Evolutionary conservation across 2,329 filamentous ascomycete species (phyloP).

Genomic region (Neospermospora avenae): DNA sequence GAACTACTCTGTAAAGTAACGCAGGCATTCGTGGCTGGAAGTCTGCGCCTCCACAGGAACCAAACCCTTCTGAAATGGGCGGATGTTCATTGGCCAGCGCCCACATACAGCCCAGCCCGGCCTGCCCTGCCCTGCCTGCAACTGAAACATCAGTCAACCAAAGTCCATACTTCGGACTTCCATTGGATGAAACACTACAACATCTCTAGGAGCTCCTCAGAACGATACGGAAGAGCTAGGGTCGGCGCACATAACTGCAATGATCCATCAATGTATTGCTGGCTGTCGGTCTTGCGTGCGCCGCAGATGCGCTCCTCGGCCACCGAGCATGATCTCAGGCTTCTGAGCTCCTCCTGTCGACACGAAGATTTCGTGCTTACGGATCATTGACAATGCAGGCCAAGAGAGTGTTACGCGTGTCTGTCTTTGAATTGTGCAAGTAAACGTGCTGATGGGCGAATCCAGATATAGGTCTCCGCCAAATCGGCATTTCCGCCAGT

Average conservation of each 20-base stretch:
- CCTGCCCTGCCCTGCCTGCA: neutral
- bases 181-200: neutral
- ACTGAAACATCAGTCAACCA: neutral
- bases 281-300: neutral
- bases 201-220: neutral
- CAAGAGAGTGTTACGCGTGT: constrained; percentile 7
- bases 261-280: neutral
- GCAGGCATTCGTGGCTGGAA: neutral
- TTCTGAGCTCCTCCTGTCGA: neutral
- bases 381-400: neutral
- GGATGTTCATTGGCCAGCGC: neutral
- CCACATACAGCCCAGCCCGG: neutral
- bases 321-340: constrained; percentile 1
- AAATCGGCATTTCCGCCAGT: neutral
- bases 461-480: neutral
- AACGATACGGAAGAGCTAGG: neutral
- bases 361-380: neutral
- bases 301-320: constrained; percentile 1
- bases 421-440: neutral
- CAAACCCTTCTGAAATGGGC: neutral
- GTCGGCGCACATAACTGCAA: too few relatives aligned
- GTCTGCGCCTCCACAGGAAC: constrained; percentile 5
- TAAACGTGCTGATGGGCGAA: too few relatives aligned
- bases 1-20: neutral
- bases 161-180: neutral